A percentile compares a stretch with the other conserved stretches of the same genome.
Conservation (phyloP, 2,329 filamentous ascomycete species). For the Verticillium nonalfalfae region DNA sequence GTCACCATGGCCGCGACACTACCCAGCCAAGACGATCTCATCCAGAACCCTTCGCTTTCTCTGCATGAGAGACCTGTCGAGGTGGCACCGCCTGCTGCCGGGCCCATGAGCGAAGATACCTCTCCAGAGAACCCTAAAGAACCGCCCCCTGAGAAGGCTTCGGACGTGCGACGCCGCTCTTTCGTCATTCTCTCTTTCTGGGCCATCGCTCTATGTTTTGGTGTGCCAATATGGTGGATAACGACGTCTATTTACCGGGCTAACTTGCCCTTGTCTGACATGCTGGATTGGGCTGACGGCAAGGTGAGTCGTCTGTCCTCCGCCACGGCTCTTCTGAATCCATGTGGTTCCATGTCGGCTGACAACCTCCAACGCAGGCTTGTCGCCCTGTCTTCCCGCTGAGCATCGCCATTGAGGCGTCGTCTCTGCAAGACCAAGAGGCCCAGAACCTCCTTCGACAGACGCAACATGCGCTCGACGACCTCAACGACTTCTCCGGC, state of each 20-base stretch:
- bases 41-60: not conserved
- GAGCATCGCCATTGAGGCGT: conserved; percentile 69
- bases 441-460: conserved; percentile 67
- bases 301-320: conserved; percentile 48
- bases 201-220: conserved; percentile 75
- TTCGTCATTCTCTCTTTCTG: conserved; percentile 84
- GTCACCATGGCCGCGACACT: conserved; percentile 6
- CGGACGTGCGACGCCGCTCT: conserved; percentile 63
- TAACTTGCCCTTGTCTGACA: conserved; percentile 71
- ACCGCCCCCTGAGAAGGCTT: conserved; percentile 72
- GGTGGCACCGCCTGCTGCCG: not conserved
- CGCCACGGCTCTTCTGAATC: not conserved
- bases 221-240: conserved; percentile 91
- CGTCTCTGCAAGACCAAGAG: conserved; percentile 58
- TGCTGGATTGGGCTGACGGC: conserved; percentile 89
- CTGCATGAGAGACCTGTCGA: not conserved
- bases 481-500: conserved; percentile 77
- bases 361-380: conserved; percentile 43
- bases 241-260: conserved; percentile 92
- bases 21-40: conserved; percentile 1
- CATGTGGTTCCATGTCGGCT: not conserved
- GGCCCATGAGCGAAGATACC: not conserved
- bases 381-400: conserved; percentile 87
- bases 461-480: conserved; percentile 83
- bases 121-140: conserved; percentile 25